Percentiles rank a stretch among this genome's conserved stretches.
phyloP scores from a whole-genome alignment of 805 yeast species.

The Starmera amethionina region DNA sequence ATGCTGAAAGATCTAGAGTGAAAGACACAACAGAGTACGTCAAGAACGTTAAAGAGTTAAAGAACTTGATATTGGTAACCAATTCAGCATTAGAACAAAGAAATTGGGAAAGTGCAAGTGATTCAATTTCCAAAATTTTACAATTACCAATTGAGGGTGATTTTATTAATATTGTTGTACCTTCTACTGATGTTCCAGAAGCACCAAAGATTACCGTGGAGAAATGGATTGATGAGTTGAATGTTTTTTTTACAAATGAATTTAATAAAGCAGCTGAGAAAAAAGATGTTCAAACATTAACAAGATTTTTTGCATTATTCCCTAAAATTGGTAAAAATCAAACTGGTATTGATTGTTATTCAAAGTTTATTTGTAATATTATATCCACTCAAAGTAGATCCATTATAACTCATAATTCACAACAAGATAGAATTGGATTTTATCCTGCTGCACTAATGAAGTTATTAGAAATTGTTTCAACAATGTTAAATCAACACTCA shows the following conservation, averaged over 20 bases:
- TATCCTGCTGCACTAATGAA: conserved; percentile 54
- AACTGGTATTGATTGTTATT: conserved; percentile 70
- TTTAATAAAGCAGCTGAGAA: conserved; percentile 62
- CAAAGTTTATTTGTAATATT: conserved; percentile 77
- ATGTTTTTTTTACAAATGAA: conserved; percentile 43
- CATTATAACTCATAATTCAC: conserved; percentile 39
- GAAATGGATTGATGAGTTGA: conserved; percentile 52
- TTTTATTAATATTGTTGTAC: conserved; percentile 75
- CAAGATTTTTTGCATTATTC: conserved; percentile 75
- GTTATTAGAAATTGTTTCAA: conserved; percentile 75
- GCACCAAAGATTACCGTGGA: conserved; percentile 49
- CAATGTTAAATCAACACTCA: conserved; percentile 79
- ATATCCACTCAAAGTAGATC: conserved; percentile 71
- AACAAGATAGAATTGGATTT: conserved; percentile 34
- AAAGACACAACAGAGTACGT: conserved; percentile 55
- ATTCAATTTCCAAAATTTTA: conserved; percentile 45
- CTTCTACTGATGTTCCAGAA: conserved; percentile 79
- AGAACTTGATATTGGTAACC: conserved; percentile 54
- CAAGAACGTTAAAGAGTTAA: conserved; percentile 52
- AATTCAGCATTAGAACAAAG: conserved; percentile 56
- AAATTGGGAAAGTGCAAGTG: conserved; percentile 75
- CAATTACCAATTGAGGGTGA: conserved; percentile 54
- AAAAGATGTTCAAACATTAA: conserved; percentile 58
- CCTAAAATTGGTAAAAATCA: conserved; percentile 72
- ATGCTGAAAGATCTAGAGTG: conserved; percentile 60